Percentiles rank a stretch among this genome's conserved stretches.
These are phyloP conservation scores for Amaranthus palmeri DNA, from an alignment of 148 eudicot genomes.

Conservation along the genomic window DNA sequence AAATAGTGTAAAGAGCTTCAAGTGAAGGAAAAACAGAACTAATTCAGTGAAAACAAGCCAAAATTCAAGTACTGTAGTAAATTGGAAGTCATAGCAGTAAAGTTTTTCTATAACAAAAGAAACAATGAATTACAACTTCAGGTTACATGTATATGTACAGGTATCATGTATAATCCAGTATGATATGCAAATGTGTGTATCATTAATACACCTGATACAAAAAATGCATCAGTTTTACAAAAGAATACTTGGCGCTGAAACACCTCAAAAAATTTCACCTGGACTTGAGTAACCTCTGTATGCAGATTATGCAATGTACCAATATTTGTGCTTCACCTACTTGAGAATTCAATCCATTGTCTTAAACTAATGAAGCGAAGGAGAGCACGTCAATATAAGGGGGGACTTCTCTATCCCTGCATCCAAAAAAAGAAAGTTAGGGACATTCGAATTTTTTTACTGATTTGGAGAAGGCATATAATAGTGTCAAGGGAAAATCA, in stretches of 20 bases:
- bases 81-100: conserved; percentile 1
- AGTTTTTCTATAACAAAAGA: background rate
- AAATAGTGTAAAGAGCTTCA: background rate
- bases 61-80: background rate
- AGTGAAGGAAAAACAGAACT: background rate
- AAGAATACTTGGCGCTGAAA: background rate
- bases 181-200: background rate
- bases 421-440: background rate
- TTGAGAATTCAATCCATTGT: conserved; percentile 55
- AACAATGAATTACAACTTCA: background rate
- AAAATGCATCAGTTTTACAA: background rate
- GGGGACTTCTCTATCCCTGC: conserved; percentile 79
- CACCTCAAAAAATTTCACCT: background rate
- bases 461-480: no score
- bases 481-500: no score
- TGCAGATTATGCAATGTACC: background rate
- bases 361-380: conserved; percentile 89
- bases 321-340: background rate
- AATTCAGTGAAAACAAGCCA: conserved; percentile 3
- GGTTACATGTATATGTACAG: conserved; percentile 7
- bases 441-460: no score
- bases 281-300: background rate
- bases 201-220: background rate
- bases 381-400: conserved; percentile 69
- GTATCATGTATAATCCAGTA: conserved; percentile 3